Evolutionary conservation across 306 rosid genomes (phyloP).

Genomic region (Alnus glutinosa): DNA sequence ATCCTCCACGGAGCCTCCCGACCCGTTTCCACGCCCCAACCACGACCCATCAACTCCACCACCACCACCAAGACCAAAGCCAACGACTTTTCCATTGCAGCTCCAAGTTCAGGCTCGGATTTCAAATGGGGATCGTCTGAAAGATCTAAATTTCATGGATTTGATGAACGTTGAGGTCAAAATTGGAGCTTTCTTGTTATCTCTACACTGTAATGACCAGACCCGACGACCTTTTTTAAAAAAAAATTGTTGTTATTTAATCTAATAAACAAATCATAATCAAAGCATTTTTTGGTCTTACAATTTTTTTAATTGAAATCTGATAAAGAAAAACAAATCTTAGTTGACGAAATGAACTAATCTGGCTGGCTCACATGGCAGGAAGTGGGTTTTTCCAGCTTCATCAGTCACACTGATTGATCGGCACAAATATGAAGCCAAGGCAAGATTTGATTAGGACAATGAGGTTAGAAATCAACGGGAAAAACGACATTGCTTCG

Average conservation of each 20-base stretch:
- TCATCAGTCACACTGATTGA: not conserved
- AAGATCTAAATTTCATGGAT: slow-evolving; percentile 50
- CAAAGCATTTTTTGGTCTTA: too few species aligned
- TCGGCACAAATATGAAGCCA: too few species aligned
- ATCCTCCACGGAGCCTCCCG: slow-evolving; percentile 62
- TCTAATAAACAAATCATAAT: not conserved
- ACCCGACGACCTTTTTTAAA: not conserved
- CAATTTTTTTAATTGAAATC: not conserved
- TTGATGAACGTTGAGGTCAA: slow-evolving; percentile 46
- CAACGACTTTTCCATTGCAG: slow-evolving; percentile 49
- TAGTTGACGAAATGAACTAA: not conserved
- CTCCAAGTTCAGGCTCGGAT: slow-evolving; percentile 41
- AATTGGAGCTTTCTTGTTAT: slow-evolving; percentile 10
- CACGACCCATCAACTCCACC: slow-evolving; percentile 33
- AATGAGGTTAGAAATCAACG: not conserved
- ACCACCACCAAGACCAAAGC: slow-evolving; percentile 25
- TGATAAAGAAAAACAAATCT: not conserved
- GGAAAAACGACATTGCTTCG: not conserved
- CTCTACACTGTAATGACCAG: not conserved
- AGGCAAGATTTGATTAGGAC: not conserved
- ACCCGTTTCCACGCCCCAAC: slow-evolving; percentile 37
- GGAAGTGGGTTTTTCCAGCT: not conserved
- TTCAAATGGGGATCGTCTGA: slow-evolving; percentile 42
- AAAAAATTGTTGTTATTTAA: not conserved
- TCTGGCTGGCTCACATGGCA: not conserved